Base-by-base conservation (phyloP, 768 basidiomycete species). In the Naematelia encephala region DNA sequence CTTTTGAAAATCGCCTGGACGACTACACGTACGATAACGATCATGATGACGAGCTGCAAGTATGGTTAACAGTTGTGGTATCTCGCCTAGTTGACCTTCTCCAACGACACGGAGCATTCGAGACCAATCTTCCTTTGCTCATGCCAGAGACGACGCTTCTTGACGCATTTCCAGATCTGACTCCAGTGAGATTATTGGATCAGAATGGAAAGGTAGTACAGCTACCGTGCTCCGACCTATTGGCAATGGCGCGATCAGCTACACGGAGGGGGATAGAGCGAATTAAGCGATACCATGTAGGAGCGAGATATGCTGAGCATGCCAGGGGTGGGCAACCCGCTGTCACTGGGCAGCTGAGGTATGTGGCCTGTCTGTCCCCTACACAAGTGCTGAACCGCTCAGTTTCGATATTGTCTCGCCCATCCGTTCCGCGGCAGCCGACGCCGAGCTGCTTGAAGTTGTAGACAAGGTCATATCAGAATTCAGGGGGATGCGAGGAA, bases 81-180 rank as follows among this genome's bases (percentile, higher is more conserved):
- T 89, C 92, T 50, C 84, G 85, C 16, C 79, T 96, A 3, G 80
- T 83, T 2, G 80, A 86, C 1, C 85, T 92, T 16, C 93, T 94
- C 76, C 84, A 86, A 34, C 81, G 93, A 3, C 93, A 93, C 69
- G 93, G 93, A 4, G 92, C 93, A 2, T 84, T 94, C 1, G 85
- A 91, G 62, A 86, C 87, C 77, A 88, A 89, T 65, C 87, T 91
- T 0, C 87, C 91, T 0, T 76, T 93, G n/a, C 80, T 96, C 11
- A 84, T 90, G 74, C 92, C 79, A 1, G 73, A 77, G 12, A 77
- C 76, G 3, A 57, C 88, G 0, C 81, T 84, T 1, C 81, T 83
- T 49, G 82, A 45, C 45, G 59, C 85, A 27, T 78, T 81, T 2
- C 84, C 84, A 16, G 84, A 86, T 28, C 81, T 82, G 43, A 83